Percentiles rank a stretch among this genome's conserved stretches.
These are phyloP conservation scores for Rhodotorula sp. DNA, from an alignment of 1,284 basidiomycete genomes.

Conservation along the genomic window DNA sequence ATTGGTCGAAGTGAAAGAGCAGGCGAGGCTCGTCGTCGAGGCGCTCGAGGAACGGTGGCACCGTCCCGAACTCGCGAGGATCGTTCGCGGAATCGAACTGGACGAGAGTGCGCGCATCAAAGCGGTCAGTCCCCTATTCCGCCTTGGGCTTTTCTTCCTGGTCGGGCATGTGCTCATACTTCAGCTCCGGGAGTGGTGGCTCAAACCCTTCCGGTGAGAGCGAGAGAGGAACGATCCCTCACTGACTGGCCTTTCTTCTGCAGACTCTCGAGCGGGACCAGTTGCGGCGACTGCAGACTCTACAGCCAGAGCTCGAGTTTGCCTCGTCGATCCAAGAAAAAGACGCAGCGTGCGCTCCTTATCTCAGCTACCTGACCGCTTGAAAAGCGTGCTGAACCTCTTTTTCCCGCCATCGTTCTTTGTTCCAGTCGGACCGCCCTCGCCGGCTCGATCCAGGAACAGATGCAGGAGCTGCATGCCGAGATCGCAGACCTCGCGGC, in stretches of 20 bases:
- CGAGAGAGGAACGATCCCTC: too few species aligned
- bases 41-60: conserved; percentile 1
- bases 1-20: conserved; percentile 27
- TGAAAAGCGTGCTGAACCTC: not conserved
- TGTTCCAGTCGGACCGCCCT: not conserved
- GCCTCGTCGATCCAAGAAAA: conserved; percentile 13
- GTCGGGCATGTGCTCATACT: too few species aligned
- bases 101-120: conserved; percentile 27
- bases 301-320: conserved; percentile 18
- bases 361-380: too few species aligned
- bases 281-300: conserved; percentile 20
- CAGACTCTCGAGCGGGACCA: conserved; percentile 39
- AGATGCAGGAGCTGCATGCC: conserved; percentile 31
- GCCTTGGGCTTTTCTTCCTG: too few species aligned
- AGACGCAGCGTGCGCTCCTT: conserved; percentile 14
- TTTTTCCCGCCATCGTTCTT: not conserved
- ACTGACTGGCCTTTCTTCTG: not conserved
- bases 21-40: conserved; percentile 2
- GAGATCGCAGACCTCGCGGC: conserved; percentile 32
- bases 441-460: conserved; percentile 25
- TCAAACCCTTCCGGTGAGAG: too few species aligned
- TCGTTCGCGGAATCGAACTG: conserved; percentile 22
- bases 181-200: too few species aligned
- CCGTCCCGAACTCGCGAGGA: conserved; percentile 7
- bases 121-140: conserved; percentile 16